A percentile compares a stretch with the other conserved stretches of the same genome.
Conservation (phyloP, 306 rosid genomes). For the Dryas alaskensis region DNA sequence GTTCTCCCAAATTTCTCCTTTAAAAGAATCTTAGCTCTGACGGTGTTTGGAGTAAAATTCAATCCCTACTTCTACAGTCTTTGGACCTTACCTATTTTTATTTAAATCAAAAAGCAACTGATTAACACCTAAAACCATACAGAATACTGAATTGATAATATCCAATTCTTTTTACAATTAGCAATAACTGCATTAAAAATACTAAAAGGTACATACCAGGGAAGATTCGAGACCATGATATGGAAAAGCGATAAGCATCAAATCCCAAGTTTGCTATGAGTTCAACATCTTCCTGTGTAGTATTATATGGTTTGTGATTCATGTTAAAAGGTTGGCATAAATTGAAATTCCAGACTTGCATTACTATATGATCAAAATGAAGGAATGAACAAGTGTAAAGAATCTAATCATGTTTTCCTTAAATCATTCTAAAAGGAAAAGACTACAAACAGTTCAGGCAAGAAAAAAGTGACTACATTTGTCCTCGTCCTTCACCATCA, state of each 20-base stretch:
- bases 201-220: constrained; percentile 51
- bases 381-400: not conserved
- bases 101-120: no score
- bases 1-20: no score
- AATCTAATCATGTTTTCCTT: not conserved
- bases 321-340: not conserved
- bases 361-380: not conserved
- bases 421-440: not conserved
- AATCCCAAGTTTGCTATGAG: constrained; percentile 86
- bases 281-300: constrained; percentile 83
- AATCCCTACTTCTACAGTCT: no score
- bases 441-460: not conserved
- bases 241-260: constrained; percentile 80
- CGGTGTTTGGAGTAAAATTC: no score
- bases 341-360: not conserved
- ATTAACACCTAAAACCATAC: constrained; percentile 6
- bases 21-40: no score
- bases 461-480: not conserved
- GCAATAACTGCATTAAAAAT: constrained; percentile 14
- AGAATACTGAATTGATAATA: not conserved
- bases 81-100: no score
- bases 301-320: constrained; percentile 1
- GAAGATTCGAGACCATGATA: constrained; percentile 92
- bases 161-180: not conserved
- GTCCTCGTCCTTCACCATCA: not conserved